These are phyloP conservation scores for Spiraea crenata DNA, from an alignment of 331 rosid genomes.

Conservation along the genomic window DNA sequence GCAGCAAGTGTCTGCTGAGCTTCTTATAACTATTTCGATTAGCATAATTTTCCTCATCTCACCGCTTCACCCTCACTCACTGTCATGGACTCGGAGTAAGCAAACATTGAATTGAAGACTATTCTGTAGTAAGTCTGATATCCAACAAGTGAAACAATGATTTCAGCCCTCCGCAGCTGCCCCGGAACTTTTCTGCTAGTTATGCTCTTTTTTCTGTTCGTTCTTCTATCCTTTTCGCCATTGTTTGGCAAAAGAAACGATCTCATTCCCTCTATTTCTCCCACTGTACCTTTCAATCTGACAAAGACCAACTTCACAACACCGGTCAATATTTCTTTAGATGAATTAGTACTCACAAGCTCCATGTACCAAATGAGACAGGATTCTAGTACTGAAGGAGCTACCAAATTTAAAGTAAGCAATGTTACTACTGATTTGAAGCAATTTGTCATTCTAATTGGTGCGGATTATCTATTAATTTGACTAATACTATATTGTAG, in stretches of 20 bases:
- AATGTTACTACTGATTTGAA: not conserved
- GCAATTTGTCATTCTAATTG: not conserved
- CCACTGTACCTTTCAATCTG: not conserved
- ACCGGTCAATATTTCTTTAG: not conserved
- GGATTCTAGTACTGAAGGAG: not conserved
- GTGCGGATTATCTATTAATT: not conserved
- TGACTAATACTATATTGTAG: not conserved
- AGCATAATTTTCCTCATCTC: not conserved
- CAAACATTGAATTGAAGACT: not conserved
- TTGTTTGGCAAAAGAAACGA: not conserved
- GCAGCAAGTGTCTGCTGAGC: not conserved
- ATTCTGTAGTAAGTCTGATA: no score
- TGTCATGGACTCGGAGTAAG: not conserved
- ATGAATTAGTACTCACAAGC: conserved; percentile 2
- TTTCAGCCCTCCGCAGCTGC: not conserved
- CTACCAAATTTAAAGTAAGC: not conserved
- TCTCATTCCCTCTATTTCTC: not conserved
- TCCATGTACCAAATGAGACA: conserved; percentile 4
- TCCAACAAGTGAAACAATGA: not conserved
- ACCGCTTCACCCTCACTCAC: not conserved
- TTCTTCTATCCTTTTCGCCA: not conserved
- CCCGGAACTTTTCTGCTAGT: not conserved
- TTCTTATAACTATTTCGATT: not conserved
- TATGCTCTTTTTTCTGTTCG: not conserved
- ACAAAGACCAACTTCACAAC: conserved; percentile 5